Conservation (phyloP, 352 stramenopile species). For the Globisporangium sylvaticum region DNA sequence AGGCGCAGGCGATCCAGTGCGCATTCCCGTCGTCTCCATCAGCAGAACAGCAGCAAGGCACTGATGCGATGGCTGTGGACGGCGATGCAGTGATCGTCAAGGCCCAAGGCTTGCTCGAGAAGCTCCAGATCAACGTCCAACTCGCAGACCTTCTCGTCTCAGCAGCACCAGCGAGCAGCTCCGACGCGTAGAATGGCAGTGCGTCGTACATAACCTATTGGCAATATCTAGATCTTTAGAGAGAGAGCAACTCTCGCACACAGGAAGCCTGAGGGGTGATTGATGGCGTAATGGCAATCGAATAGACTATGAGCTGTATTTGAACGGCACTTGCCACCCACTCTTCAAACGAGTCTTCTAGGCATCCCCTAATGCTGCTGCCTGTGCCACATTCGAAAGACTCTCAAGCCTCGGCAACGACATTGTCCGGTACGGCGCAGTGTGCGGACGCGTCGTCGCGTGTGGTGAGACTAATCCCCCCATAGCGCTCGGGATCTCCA, state of each 20-base stretch:
- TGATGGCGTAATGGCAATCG: background rate
- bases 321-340: background rate
- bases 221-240: too few species aligned
- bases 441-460: constrained; percentile 33
- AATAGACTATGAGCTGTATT: background rate
- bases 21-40: background rate
- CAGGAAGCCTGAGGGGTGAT: background rate
- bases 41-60: background rate
- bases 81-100: background rate
- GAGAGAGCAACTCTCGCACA: too few species aligned
- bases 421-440: constrained; percentile 44
- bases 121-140: constrained; percentile 1
- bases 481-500: constrained; percentile 19
- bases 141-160: background rate
- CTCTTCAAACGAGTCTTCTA: background rate
- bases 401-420: constrained; percentile 41
- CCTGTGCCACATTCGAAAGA: background rate
- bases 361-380: background rate
- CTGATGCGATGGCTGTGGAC: background rate
- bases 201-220: background rate
- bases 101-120: constrained; percentile 2
- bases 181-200: background rate
- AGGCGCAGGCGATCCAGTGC: constrained; percentile 9
- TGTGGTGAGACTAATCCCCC: background rate
- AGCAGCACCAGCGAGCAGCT: background rate